Conservation (phyloP, 163 green algal species). For the Chlamydomonas reinhardtii region DNA sequence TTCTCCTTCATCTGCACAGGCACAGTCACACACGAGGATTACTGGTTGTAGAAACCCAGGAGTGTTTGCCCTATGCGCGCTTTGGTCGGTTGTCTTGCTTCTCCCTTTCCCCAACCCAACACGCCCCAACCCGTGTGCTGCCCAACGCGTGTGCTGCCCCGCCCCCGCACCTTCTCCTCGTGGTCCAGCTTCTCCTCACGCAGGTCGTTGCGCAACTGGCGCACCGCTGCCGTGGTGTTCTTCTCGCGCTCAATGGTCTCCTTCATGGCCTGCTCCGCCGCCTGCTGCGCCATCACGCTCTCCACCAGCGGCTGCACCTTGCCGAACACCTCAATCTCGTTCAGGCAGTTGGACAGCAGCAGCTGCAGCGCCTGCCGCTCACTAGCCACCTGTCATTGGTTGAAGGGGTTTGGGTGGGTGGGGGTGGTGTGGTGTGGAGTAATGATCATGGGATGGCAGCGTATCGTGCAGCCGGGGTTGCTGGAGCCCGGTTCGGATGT, state of each 20-base stretch:
- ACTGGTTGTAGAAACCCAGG: too few species aligned
- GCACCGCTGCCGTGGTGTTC: conserved; percentile 70
- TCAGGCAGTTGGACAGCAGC: conserved; percentile 68
- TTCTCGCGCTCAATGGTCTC: conserved; percentile 81
- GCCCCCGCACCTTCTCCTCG: conserved; percentile 71
- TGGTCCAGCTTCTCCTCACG: conserved; percentile 79
- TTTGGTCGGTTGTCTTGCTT: too few species aligned
- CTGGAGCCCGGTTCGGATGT: too few species aligned
- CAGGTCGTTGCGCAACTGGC: conserved; percentile 72
- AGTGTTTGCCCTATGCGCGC: too few species aligned
- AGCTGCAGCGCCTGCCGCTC: conserved; percentile 75
- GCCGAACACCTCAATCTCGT: conserved; percentile 68
- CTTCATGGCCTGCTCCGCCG: conserved; percentile 67
- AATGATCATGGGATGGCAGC: too few species aligned
- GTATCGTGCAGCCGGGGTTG: too few species aligned
- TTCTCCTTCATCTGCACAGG: conserved; percentile 65
- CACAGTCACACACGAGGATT: too few species aligned
- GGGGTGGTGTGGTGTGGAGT: too few species aligned
- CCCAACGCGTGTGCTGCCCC: too few species aligned
- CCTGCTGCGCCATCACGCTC: conserved; percentile 72
- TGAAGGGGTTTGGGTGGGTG: background rate
- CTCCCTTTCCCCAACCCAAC: too few species aligned
- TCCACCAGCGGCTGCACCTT: conserved; percentile 68
- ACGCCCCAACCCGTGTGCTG: too few species aligned
- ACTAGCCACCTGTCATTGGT: conserved; percentile 52